Evolutionary conservation across 345 rosid genomes (phyloP), one percentile per base, ranked within the genome.

Genomic region (Iberis pinnata): DNA sequence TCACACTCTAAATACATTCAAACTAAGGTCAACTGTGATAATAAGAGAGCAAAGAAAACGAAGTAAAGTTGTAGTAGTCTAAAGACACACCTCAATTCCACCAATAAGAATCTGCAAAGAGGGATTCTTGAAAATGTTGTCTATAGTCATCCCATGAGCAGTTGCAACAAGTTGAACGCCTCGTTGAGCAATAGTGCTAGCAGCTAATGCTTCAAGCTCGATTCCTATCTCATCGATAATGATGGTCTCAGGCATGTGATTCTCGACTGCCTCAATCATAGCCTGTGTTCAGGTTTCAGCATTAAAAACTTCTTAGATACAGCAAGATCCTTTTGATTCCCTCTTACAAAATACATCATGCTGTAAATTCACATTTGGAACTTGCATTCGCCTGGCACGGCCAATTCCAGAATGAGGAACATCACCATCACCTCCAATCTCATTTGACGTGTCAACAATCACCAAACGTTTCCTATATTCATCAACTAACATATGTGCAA

Each of bases 231-330:
- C 98, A 32, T 90, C 98, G 5, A 87, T 90, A 19, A 86, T 87
- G 58, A 90, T 82, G 24, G 81, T 71, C 82, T 90, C 73, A n/a
- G 98, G 96, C 96, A 84, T 87, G 67, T 90, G 98, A 69, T 90
- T 90, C 79, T 90, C 98, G 31, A 90, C 92, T 4, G 96, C 98
- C 88, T 90, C 98, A 43, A 90, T 87, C 98, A 90, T 90, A 53
- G 87, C 87, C 96, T 90, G 73, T 33, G 61, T 29, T 22, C 25
- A 43, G 37, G 32, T 41, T 54, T 49, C 47, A 68, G 29, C 25
- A 61, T 42, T 39, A 26, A 51, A n/a, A n/a, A n/a, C n/a, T n/a
- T n/a, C n/a, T n/a, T n/a, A n/a, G n/a, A n/a, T n/a, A n/a, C n/a
- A n/a, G 6, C 40, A 36, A 26, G 25, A 26, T 18, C n/a, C 18